Conservation (phyloP, 129 eudicot genomes). For the Erigeron canadensis region DNA sequence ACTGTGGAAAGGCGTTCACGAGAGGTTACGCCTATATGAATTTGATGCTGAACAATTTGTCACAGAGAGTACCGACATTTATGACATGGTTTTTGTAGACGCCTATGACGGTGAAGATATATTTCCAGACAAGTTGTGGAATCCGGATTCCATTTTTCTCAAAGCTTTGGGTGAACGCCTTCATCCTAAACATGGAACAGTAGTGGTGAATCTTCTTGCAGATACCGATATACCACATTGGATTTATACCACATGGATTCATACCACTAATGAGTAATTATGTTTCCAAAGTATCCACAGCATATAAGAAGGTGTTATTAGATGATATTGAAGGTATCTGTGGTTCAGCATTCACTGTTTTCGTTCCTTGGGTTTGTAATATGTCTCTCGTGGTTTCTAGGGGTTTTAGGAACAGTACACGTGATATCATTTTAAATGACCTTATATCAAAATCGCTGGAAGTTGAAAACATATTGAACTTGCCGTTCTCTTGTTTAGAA, state of each 20-base stretch:
- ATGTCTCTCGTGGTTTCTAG: slow-evolving; percentile 71
- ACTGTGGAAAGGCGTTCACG: slow-evolving; percentile 85
- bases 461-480: slow-evolving; percentile 45
- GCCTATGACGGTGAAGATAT: slow-evolving; percentile 91
- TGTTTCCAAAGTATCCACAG: slow-evolving; percentile 52
- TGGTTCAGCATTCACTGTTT: slow-evolving; percentile 59
- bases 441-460: slow-evolving; percentile 46
- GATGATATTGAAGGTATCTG: slow-evolving; percentile 28
- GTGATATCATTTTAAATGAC: slow-evolving; percentile 45
- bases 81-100: slow-evolving; percentile 78
- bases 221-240: slow-evolving; percentile 48
- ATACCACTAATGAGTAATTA: slow-evolving; percentile 65
- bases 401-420: slow-evolving; percentile 44
- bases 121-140: slow-evolving; percentile 80
- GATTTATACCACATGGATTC: no score
- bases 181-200: slow-evolving; percentile 89
- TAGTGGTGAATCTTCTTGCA: slow-evolving; percentile 84
- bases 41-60: slow-evolving; percentile 81
- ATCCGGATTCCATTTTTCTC: slow-evolving; percentile 71
- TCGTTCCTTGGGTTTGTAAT: slow-evolving; percentile 83
- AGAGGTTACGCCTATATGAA: slow-evolving; percentile 58
- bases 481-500: slow-evolving; percentile 73
- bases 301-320: slow-evolving; percentile 64
- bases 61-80: slow-evolving; percentile 36
- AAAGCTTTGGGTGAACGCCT: slow-evolving; percentile 50